Conservation (phyloP, 345 rosid genomes). For the Syzygium grande region DNA sequence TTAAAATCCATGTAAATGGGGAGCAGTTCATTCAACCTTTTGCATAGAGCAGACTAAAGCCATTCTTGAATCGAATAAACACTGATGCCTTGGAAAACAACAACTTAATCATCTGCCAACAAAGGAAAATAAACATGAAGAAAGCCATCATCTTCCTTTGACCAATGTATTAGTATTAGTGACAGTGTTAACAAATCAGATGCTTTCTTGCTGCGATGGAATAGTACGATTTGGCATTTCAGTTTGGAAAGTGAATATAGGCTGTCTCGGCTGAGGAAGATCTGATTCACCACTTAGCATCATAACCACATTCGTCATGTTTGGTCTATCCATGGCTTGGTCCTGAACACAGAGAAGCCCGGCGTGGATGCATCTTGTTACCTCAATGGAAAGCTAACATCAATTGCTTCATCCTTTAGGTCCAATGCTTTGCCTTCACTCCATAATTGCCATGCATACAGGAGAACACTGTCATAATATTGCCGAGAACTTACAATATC, state of each 20-base stretch:
- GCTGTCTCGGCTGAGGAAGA: not conserved
- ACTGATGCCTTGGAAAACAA: not conserved
- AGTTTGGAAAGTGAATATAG: not conserved
- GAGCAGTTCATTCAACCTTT: not conserved
- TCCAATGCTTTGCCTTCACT: not conserved
- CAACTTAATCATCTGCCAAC: not conserved
- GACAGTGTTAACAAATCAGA: not conserved
- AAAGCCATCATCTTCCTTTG: not conserved
- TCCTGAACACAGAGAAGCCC: constrained; percentile 25
- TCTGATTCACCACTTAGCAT: not conserved
- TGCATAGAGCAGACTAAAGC: not conserved
- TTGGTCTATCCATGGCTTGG: constrained; percentile 12
- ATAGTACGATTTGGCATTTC: not conserved
- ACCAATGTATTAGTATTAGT: not conserved
- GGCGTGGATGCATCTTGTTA: not conserved
- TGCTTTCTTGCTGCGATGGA: not conserved
- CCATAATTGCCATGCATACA: not conserved
- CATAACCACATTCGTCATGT: constrained; percentile 5
- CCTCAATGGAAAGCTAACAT: not conserved
- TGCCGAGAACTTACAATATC: not conserved
- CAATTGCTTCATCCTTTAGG: not conserved
- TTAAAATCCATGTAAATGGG: not conserved
- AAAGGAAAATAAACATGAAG: not conserved
- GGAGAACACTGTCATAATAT: not conserved
- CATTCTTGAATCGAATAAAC: not conserved